A percentile compares a stretch with the other conserved stretches of the same genome.
Conservation (phyloP, 306 rosid species). For the Prunus armeniaca region DNA sequence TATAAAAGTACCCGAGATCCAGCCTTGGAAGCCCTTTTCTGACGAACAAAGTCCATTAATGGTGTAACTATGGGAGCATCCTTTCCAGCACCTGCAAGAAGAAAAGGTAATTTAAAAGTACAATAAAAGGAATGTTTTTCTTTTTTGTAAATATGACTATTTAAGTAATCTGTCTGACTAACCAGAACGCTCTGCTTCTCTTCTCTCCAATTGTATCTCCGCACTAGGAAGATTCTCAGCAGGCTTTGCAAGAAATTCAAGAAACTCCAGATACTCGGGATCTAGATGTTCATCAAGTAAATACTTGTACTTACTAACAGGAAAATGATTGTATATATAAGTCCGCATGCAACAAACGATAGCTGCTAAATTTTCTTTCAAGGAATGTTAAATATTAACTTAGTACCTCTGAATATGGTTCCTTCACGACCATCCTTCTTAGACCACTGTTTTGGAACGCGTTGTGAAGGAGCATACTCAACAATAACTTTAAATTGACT, state of each 20-base stretch:
- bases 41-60: constrained; percentile 81
- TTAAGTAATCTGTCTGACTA: constrained; percentile 23
- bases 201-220: constrained; percentile 73
- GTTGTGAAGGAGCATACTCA: constrained; percentile 81
- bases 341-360: constrained; percentile 20
- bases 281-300: constrained; percentile 55
- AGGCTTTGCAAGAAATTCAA: constrained; percentile 64
- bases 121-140: background rate
- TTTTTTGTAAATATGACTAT: background rate
- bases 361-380: background rate
- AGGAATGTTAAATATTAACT: background rate
- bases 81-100: constrained; percentile 50
- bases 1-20: constrained; percentile 53
- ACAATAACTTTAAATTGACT: constrained; percentile 59
- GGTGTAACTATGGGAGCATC: constrained; percentile 65
- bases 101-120: background rate
- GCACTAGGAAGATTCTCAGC: constrained; percentile 83
- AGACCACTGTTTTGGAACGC: constrained; percentile 58
- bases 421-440: constrained; percentile 74
- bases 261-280: constrained; percentile 74
- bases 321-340: constrained; percentile 28
- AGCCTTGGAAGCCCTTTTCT: constrained; percentile 71
- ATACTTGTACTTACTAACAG: constrained; percentile 39
- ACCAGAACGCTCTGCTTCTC: constrained; percentile 77
- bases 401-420: constrained; percentile 56